Base-by-base conservation (phyloP, 2,329 filamentous ascomycete genomes). In the Lizonia empirigonia region DNA sequence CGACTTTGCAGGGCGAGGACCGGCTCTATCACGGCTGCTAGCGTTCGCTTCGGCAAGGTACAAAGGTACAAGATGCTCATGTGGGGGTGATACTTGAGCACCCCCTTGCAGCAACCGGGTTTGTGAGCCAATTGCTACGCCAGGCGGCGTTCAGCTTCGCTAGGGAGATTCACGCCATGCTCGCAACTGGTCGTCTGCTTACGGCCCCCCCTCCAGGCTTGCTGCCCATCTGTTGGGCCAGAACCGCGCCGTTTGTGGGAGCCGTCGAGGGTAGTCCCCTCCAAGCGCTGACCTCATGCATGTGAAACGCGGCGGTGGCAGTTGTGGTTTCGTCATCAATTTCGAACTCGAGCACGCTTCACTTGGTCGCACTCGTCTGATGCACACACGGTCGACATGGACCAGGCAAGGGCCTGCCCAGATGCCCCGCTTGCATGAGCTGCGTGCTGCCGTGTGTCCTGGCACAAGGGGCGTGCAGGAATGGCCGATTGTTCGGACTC, bases 11-110 rank as follows among this genome's bases (percentile, higher is more conserved):
- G 19, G 32, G 32, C 32, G 30, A 56, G 41, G 41, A 33, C 56
- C 58, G 57, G 56, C 39, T 52, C 44, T 49, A 58, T 24, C 46
- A 58, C 59, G 57, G 61, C 58, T 64, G 61, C 58, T 69, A 65
- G 65, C 56, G 54, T 70, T 72, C 70, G 70, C 69, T 72, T 71
- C 70, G 59, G 70, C 60, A 72, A 72, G 70, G 70, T 72, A 72
- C 70, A 69, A 61, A 70, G 63, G 61, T 64, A 69, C 63, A 59
- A 61, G 49, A 67, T 55, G 41, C 26, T 55, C 45, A 52, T 58
- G 44, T 60, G 69, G 69, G 68, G 65, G 70, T 66, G 67, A 59
- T 61, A 59, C 57, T 69, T 58, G 57, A 65, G 56, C 37, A 30
- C 60, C 58, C 68, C 69, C 70, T 72, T 72, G 70, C 70, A 71